A percentile compares a stretch with the other conserved stretches of the same genome.
These are phyloP conservation scores for Calvatia gigantea DNA, from an alignment of 768 basidiomycete genomes.

Conservation along the genomic window DNA sequence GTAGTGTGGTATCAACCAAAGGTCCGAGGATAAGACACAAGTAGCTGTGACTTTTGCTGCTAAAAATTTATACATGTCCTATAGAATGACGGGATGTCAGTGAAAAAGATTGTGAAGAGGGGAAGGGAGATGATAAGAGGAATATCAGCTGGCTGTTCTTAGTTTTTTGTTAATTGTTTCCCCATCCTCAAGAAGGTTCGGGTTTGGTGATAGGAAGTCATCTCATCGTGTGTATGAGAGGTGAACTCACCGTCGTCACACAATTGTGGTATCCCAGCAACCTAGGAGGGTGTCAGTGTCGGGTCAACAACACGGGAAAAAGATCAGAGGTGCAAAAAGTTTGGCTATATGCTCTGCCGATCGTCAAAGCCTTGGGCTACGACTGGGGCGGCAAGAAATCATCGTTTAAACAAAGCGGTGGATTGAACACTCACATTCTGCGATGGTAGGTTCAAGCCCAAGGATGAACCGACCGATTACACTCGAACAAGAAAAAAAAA, in stretches of 20 bases:
- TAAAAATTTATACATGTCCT: not conserved
- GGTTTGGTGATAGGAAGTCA: slow-evolving; percentile 45
- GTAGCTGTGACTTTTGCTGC: not conserved
- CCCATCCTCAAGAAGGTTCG: slow-evolving; percentile 42
- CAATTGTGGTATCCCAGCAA: slow-evolving; percentile 5
- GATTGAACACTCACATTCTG: slow-evolving; percentile 3
- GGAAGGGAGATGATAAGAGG: not conserved
- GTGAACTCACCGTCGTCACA: slow-evolving; percentile 15
- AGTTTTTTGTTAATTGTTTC: slow-evolving; percentile 45
- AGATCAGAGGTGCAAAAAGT: slow-evolving; percentile 59
- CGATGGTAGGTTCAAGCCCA: not conserved
- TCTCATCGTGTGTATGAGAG: slow-evolving; percentile 26
- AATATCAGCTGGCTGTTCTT: slow-evolving; percentile 62
- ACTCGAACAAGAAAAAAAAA: slow-evolving; percentile 7
- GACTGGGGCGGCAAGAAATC: slow-evolving; percentile 80
- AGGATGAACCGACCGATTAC: not conserved
- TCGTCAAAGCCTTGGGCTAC: slow-evolving; percentile 58
- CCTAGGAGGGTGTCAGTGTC: not conserved
- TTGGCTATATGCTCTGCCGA: slow-evolving; percentile 68
- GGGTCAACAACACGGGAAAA: slow-evolving; percentile 13
- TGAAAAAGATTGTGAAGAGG: not conserved
- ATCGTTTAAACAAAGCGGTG: slow-evolving; percentile 32
- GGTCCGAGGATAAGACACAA: no score
- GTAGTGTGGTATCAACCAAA: not conserved
- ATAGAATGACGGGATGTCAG: slow-evolving; percentile 1